Evolutionary conservation across 192 early-diverging fungal species (phyloP).

Genomic region (Coemansia sp.): DNA sequence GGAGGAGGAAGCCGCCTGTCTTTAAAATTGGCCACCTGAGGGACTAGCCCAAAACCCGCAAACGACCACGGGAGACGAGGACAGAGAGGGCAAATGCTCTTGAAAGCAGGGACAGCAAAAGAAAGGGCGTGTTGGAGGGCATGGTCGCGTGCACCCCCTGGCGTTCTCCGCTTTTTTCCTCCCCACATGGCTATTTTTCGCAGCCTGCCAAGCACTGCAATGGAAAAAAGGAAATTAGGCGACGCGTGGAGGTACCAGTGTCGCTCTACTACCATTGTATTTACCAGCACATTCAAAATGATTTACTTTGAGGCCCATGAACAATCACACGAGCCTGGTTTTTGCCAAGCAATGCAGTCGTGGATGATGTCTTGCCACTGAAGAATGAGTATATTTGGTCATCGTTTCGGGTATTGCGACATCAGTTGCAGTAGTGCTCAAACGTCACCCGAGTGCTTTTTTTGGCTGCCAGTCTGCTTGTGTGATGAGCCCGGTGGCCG

Average conservation of each 20-base stretch:
- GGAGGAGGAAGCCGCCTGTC: background rate
- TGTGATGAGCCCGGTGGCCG: background rate
- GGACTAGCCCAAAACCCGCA: background rate
- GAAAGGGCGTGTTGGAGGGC: background rate
- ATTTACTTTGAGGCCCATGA: background rate
- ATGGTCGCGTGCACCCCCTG: slow-evolving; percentile 8
- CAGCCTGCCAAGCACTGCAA: background rate
- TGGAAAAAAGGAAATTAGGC: slow-evolving; percentile 5
- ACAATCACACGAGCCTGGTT: background rate
- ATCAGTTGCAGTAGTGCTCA: background rate
- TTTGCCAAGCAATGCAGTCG: background rate
- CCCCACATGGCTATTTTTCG: slow-evolving; percentile 9
- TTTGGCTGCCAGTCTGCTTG: background rate
- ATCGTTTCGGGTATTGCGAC: background rate
- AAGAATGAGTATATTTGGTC: background rate
- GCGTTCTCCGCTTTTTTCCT: background rate
- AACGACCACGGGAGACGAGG: slow-evolving; percentile 8
- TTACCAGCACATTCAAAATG: background rate
- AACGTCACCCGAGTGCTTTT: background rate
- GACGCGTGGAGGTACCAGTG: background rate
- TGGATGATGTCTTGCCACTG: background rate
- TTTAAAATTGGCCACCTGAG: background rate
- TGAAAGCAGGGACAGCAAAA: background rate
- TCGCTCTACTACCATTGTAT: background rate
- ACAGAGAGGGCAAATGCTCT: background rate